Base-by-base conservation (phyloP, 176 grass and related monocot genomes). In the Oryza punctata region DNA sequence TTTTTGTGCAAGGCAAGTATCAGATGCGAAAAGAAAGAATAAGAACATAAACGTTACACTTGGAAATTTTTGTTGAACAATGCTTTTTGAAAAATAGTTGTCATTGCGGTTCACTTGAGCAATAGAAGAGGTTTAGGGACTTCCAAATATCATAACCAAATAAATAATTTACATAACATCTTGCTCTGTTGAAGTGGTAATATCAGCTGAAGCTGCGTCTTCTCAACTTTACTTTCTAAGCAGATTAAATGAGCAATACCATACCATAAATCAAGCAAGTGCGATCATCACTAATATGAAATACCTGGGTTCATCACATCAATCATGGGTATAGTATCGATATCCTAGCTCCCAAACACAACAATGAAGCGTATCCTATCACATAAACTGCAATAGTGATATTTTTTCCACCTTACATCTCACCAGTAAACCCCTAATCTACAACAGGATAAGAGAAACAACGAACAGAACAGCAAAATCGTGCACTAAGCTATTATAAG, bases 1-100 rank as follows among this genome's bases (percentile, higher is more conserved):
- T 52, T 59, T 80, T 28, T 65, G 30, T 69, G 24, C 43, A 80
- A 80, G 69, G 64, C 23, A 91, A 84, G 70, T 70, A 80, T 76
- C 70, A 26, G 29, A 65, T 44, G 64, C 13, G 13, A 64, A 73
- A 87, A 70, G 6, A 28, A 74, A 5, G 33, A 82, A 25, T 5
- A 73, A 41, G 68, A 79, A 19, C 45, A 47, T 75, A 5, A 77
- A 37, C 29, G 70, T 33, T 68, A 76, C 30, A n/a, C 1, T 69
- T 65, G 18, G 14, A 41, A 30, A 19, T 78, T 71, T 83, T 24
- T 75, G 3, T n/a, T 12, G 64, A 69, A 47, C 13, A 64, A 52
- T 11, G 21, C 15, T 43, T 30, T 67, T 63, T 29, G 8, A 66
- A 79, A 87, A 30, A 21, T 10, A 49, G 24, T 24, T 54, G 16